Evolutionary conservation across 345 rosid genomes (phyloP).

Genomic region (Dovyalis caffra): DNA sequence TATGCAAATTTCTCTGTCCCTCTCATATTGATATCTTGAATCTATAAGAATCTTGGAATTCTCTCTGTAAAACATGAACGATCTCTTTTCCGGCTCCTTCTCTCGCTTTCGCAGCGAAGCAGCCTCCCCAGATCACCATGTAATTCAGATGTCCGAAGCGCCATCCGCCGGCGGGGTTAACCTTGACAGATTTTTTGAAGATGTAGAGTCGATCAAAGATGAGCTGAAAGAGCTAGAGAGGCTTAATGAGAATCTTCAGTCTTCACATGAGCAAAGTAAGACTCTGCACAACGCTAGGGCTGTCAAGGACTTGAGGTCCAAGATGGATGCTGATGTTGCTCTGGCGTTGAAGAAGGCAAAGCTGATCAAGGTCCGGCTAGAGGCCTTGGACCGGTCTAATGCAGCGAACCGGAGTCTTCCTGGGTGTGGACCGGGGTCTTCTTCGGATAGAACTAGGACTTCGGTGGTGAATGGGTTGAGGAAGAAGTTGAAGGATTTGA

Average conservation of each 20-base stretch:
- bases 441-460: slow-evolving; percentile 84
- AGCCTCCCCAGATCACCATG: slow-evolving; percentile 42
- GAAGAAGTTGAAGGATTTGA: slow-evolving; percentile 85
- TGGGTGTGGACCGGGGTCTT: slow-evolving; percentile 84
- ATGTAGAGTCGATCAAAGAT: slow-evolving; percentile 77
- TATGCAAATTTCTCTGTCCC: neutral
- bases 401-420: slow-evolving; percentile 74
- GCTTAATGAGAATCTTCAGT: slow-evolving; percentile 51
- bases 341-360: slow-evolving; percentile 80
- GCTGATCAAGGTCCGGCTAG: slow-evolving; percentile 69
- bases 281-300: slow-evolving; percentile 75
- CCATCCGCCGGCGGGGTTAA: slow-evolving; percentile 53
- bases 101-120: slow-evolving; percentile 38
- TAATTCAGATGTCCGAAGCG: slow-evolving; percentile 39
- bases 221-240: slow-evolving; percentile 75
- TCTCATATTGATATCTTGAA: neutral
- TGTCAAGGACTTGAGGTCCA: slow-evolving; percentile 68
- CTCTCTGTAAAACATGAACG: slow-evolving; percentile 46
- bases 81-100: slow-evolving; percentile 80
- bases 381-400: slow-evolving; percentile 86
- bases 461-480: slow-evolving; percentile 83
- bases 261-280: slow-evolving; percentile 87
- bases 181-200: slow-evolving; percentile 79
- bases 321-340: slow-evolving; percentile 83
- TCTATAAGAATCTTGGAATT: no score